Percentiles rank a stretch among this genome's conserved stretches.
These are phyloP conservation scores for Saccharomyces hybrid DNA, from an alignment of 1,139 yeast genomes.

Conservation along the genomic window DNA sequence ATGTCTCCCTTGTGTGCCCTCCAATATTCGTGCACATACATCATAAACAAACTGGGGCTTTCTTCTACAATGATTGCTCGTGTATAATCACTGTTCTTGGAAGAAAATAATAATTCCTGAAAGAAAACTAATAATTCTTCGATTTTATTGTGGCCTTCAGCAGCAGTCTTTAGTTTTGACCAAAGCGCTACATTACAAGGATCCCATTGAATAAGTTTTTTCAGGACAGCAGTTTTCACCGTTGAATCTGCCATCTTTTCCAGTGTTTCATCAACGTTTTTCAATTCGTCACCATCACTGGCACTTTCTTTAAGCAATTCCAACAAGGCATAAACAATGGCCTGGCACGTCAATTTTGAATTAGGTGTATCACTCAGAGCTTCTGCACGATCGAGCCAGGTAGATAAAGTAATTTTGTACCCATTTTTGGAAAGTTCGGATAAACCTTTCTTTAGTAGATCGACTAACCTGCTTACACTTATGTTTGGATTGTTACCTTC, in stretches of 20 bases:
- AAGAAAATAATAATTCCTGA: conserved; percentile 39
- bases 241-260: conserved; percentile 1
- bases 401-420: conserved; percentile 36
- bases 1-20: conserved; percentile 38
- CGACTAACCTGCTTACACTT: conserved; percentile 38
- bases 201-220: conserved; percentile 31
- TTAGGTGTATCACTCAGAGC: conserved; percentile 31
- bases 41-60: conserved; percentile 47
- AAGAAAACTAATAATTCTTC: conserved; percentile 42
- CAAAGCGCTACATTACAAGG: conserved; percentile 51
- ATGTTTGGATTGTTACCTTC: conserved; percentile 41
- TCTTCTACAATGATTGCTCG: conserved; percentile 36
- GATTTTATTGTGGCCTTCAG: conserved; percentile 34
- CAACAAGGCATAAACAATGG: conserved; percentile 27
- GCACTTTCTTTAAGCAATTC: conserved; percentile 5
- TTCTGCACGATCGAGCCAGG: conserved; percentile 47
- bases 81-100: conserved; percentile 14
- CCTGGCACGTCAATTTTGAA: conserved; percentile 21
- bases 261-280: conserved; percentile 1
- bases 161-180: conserved; percentile 44
- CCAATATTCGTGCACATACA: conserved; percentile 71
- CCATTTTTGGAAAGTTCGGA: conserved; percentile 43
- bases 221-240: conserved; percentile 5
- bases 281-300: background rate
- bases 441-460: conserved; percentile 47